phyloP scores from a whole-genome alignment of 164 flowering plant species.

The Chloranthus sessilifolius region DNA sequence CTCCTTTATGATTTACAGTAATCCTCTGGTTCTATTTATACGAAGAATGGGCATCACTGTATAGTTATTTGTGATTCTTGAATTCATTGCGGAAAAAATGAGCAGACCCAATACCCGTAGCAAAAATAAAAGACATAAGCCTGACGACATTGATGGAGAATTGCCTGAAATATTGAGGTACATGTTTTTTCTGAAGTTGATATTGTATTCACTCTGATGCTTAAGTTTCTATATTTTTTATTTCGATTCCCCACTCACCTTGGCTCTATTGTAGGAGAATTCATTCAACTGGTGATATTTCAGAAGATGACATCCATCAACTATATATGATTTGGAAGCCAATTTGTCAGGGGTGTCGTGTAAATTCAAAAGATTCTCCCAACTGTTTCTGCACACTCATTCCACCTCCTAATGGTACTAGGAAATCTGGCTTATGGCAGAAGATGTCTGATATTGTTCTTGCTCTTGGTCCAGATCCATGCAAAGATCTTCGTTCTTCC shows the following conservation, averaged over 20 bases:
- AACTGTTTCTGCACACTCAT: constrained; percentile 91
- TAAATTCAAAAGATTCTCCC: constrained; percentile 83
- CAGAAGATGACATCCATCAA: constrained; percentile 48
- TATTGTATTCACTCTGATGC: neutral
- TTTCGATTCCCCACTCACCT: neutral
- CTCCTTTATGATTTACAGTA: neutral
- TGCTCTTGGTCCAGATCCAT: constrained; percentile 73
- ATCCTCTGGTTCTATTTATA: neutral
- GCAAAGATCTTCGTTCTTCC: constrained; percentile 59
- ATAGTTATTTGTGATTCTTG: too few relatives aligned
- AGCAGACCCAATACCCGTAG: constrained; percentile 61
- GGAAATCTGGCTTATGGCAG: constrained; percentile 95
- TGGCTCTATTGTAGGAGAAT: constrained; percentile 53
- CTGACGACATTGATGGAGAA: constrained; percentile 33
- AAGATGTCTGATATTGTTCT: constrained; percentile 59
- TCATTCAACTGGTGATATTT: constrained; percentile 43
- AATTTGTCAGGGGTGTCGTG: constrained; percentile 84
- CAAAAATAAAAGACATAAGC: constrained; percentile 60
- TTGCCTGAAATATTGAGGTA: constrained; percentile 53
- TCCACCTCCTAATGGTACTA: constrained; percentile 73
- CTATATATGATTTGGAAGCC: constrained; percentile 73
- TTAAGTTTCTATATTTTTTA: neutral
- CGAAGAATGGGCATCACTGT: constrained; percentile 3
- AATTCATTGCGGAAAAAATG: constrained; percentile 19
- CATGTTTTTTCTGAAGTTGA: neutral